Conservation (phyloP, 2,329 filamentous ascomycete genomes). For the Phialophora chinensis region DNA sequence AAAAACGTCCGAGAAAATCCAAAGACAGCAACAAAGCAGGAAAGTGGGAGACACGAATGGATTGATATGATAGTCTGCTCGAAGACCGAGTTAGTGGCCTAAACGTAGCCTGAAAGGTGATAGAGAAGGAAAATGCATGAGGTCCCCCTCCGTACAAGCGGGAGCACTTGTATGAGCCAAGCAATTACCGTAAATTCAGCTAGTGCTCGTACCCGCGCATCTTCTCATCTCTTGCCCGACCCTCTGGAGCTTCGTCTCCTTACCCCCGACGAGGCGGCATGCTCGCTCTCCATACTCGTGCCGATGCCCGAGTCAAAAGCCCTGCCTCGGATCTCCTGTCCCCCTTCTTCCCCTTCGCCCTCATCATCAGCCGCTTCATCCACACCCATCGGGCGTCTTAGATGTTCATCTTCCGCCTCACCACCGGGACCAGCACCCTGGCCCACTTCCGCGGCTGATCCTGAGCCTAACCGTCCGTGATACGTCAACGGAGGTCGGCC, state of each 20-base stretch:
- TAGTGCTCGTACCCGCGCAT: no score
- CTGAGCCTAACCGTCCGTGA: background rate
- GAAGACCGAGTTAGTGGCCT: no score
- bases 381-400: conserved; percentile 22
- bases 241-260: conserved; percentile 34
- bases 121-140: no score
- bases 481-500: conserved; percentile 40
- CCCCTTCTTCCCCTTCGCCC: conserved; percentile 27
- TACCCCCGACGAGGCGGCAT: conserved; percentile 22
- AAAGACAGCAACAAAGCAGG: background rate
- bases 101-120: no score
- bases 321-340: conserved; percentile 21
- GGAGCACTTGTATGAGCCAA: no score
- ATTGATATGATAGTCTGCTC: background rate
- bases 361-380: conserved; percentile 38
- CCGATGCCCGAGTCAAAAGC: conserved; percentile 58
- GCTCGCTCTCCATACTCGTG: conserved; percentile 54
- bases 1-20: background rate
- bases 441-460: background rate
- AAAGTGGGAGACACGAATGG: background rate
- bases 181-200: no score
- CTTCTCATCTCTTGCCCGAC: conserved; percentile 1
- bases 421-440: background rate
- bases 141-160: no score
- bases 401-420: conserved; percentile 14